Percentiles rank a stretch among this genome's conserved stretches.
Conservation (phyloP, 352 stramenopile species). For the Phytopythium mirpurense region DNA sequence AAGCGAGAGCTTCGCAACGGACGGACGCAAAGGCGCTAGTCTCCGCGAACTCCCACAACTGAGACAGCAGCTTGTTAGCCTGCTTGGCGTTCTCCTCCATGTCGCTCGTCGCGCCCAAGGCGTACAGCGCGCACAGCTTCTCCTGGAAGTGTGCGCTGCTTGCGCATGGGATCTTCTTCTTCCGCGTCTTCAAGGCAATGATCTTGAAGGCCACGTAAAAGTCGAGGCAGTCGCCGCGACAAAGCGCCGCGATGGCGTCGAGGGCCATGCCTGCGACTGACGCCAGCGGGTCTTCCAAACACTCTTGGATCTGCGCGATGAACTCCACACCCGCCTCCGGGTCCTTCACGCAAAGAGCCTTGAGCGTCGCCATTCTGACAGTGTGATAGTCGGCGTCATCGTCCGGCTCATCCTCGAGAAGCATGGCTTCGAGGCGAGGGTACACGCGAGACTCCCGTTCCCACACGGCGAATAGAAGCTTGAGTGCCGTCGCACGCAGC, state of each 20-base stretch:
- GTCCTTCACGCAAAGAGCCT: slow-evolving; percentile 54
- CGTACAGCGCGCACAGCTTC: slow-evolving; percentile 50
- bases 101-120: slow-evolving; percentile 25
- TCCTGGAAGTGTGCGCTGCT: slow-evolving; percentile 49
- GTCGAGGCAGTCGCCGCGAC: slow-evolving; percentile 58
- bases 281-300: slow-evolving; percentile 42
- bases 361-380: slow-evolving; percentile 57
- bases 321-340: slow-evolving; percentile 66
- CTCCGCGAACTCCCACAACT: slow-evolving; percentile 47
- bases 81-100: slow-evolving; percentile 38
- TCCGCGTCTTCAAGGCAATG: slow-evolving; percentile 56
- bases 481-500: slow-evolving; percentile 42
- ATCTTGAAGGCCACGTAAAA: slow-evolving; percentile 78
- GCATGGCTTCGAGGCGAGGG: slow-evolving; percentile 43
- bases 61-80: slow-evolving; percentile 30
- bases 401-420: slow-evolving; percentile 26
- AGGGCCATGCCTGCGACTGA: slow-evolving; percentile 62
- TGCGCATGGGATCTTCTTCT: slow-evolving; percentile 49
- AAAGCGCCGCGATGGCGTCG: slow-evolving; percentile 51
- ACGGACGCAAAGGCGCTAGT: slow-evolving; percentile 24
- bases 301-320: slow-evolving; percentile 50
- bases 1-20: slow-evolving; percentile 32
- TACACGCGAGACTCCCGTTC: slow-evolving; percentile 62
- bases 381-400: slow-evolving; percentile 20
- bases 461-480: slow-evolving; percentile 59